Conservation (phyloP, 2,329 filamentous ascomycete genomes). For the Trichoderma aggressivum region DNA sequence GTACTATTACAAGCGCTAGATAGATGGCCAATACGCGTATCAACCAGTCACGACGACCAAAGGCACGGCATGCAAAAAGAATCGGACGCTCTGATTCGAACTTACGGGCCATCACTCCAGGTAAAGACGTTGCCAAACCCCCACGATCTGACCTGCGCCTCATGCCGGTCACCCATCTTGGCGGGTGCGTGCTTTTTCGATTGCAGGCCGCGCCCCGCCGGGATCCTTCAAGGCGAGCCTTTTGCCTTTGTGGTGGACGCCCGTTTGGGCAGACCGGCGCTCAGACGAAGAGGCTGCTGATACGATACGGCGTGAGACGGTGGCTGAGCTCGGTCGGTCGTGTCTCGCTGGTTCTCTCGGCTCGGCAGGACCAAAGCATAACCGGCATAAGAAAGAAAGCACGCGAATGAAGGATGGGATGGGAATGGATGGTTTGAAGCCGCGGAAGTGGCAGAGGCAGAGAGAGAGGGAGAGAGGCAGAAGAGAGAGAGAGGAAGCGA, state of each 20-base stretch:
- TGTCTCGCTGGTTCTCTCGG: background rate
- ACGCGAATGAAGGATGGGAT: background rate
- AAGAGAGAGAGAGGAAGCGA: background rate
- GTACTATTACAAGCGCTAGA: background rate
- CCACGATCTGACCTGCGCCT: slow-evolving; percentile 64
- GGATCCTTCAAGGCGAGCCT: slow-evolving; percentile 8
- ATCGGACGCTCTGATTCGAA: background rate
- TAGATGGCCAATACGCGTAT: background rate
- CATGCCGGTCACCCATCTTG: slow-evolving; percentile 35
- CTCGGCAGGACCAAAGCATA: background rate
- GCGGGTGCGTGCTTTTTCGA: background rate
- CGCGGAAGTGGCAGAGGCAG: background rate
- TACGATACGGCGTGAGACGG: background rate
- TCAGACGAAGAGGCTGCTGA: background rate
- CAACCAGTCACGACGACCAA: background rate
- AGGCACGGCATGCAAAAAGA: background rate
- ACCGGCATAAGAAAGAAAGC: background rate
- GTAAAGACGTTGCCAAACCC: slow-evolving; percentile 68
- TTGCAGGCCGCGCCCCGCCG: slow-evolving; percentile 3
- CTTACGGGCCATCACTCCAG: slow-evolving; percentile 68
- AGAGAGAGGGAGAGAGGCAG: background rate
- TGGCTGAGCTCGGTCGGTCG: background rate
- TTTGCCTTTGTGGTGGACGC: background rate
- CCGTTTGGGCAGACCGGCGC: background rate
- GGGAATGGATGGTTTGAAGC: background rate